Percentiles rank a stretch among this genome's conserved stretches.
These are phyloP conservation scores for Pterocarpus macrocarpus DNA, from an alignment of 306 rosid genomes.

Conservation along the genomic window DNA sequence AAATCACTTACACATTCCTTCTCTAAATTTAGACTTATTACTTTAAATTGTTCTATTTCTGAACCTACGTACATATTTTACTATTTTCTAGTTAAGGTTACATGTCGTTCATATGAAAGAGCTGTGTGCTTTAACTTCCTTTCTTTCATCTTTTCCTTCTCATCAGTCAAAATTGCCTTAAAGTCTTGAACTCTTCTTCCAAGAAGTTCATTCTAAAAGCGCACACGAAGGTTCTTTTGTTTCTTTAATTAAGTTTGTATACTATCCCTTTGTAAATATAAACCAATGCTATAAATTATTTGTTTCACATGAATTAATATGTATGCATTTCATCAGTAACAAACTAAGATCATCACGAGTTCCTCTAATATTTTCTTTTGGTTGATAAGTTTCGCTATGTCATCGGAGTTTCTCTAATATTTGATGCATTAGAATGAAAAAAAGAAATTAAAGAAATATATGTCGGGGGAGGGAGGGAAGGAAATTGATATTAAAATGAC, in stretches of 20 bases:
- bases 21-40: too few relatives aligned
- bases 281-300: not conserved
- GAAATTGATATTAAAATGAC: not conserved
- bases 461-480: not conserved
- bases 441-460: not conserved
- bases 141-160: not conserved
- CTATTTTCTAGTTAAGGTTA: too few relatives aligned
- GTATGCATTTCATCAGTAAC: too few relatives aligned
- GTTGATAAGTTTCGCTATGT: not conserved
- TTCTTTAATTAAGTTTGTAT: not conserved
- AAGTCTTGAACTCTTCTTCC: not conserved
- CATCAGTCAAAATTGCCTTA: not conserved
- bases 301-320: not conserved
- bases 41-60: too few relatives aligned
- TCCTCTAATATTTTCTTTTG: not conserved
- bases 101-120: too few relatives aligned
- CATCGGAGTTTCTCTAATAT: not conserved
- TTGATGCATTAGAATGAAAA: slow-evolving; percentile 7
- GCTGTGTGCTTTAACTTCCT: not conserved
- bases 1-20: too few relatives aligned
- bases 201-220: not conserved
- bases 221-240: not conserved
- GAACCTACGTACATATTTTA: too few relatives aligned
- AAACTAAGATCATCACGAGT: not conserved
- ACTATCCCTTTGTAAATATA: not conserved